Base-by-base conservation (phyloP, 495 filamentous ascomycete species). In the Cercophora sp. region DNA sequence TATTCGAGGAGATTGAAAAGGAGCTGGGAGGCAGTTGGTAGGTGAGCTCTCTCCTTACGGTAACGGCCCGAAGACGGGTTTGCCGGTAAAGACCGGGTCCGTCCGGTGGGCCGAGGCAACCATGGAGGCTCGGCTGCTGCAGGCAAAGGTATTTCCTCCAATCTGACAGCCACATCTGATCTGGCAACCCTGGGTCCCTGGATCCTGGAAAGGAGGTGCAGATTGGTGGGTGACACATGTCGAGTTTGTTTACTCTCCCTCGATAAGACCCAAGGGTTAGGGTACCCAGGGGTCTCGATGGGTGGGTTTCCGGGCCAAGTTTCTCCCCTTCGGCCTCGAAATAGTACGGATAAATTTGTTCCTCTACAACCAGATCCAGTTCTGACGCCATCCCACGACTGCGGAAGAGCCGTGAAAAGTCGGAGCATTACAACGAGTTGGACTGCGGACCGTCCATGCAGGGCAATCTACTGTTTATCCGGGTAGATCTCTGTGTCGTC, bases 1-100 rank as follows among this genome's bases (percentile, higher is more conserved):
- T 88, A 3, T 88, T 88, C 71, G 65, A 56, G 42, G 77, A 78
- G 63, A 22, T 52, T 58, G 54, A 56, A 37, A 19, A 52, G 48
- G 37, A 31, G 3, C 20, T 56, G 18, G 55, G 16, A 26, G 46
- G 59, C 20, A 11, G n/a, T 36, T 58, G 48, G 47, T 57, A 18
- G 41, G 20, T 9, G 11, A 23, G 13, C 3, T 23, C 5, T 20
- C n/a, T n/a, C n/a, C n/a, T n/a, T n/a, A n/a, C 13, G 29, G 29
- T 32, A 13, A 32, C 29, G 8, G 29, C 29, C 8, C 29, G 13
- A 32, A 32, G 11, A 25, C 23, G 15, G 18, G 8, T 43, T 20
- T 20, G 40, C 3, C 40, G 8, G 5, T 15, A 4, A 43, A 25
- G 18, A 18, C 26, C 40, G 40, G 40, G n/a, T 43, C 40, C 40